These are phyloP conservation scores for Pyrenula massariospora DNA, from an alignment of 495 filamentous ascomycete species.

Conservation along the genomic window DNA sequence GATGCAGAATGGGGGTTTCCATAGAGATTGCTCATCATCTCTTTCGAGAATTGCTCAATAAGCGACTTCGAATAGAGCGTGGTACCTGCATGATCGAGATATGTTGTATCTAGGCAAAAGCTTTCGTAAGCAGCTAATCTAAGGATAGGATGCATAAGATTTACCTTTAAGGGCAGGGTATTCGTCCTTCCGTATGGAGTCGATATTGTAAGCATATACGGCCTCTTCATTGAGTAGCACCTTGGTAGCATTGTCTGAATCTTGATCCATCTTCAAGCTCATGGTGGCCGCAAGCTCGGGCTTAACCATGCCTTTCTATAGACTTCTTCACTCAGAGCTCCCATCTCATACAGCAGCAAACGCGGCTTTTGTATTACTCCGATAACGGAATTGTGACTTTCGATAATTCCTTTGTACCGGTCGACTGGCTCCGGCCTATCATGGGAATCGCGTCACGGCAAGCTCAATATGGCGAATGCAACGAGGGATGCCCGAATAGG, in stretches of 20 bases:
- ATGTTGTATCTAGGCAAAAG: conserved; percentile 27
- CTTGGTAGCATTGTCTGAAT: too few relatives aligned
- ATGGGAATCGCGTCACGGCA: too few relatives aligned
- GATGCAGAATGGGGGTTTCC: conserved; percentile 71
- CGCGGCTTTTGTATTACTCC: too few relatives aligned
- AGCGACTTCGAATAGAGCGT: conserved; percentile 58
- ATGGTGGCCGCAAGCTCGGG: not conserved
- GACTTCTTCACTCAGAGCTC: not conserved
- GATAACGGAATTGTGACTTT: too few relatives aligned
- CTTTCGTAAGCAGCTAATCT: not conserved
- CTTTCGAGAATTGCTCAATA: conserved; percentile 43
- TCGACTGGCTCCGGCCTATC: too few relatives aligned
- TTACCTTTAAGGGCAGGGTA: conserved; percentile 31
- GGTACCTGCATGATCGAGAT: conserved; percentile 69
- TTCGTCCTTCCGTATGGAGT: conserved; percentile 22
- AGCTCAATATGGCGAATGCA: too few relatives aligned
- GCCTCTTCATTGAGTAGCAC: not conserved
- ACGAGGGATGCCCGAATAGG: too few relatives aligned
- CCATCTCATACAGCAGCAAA: not conserved
- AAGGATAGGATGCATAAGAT: not conserved
- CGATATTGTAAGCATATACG: conserved; percentile 4
- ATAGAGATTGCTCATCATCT: conserved; percentile 46
- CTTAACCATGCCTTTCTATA: not conserved
- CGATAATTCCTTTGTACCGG: too few relatives aligned
- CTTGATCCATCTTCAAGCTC: not conserved